Evolutionary conservation across 1,284 basidiomycete species (phyloP).

Genomic region (Moesziomyces parantarcticus): DNA sequence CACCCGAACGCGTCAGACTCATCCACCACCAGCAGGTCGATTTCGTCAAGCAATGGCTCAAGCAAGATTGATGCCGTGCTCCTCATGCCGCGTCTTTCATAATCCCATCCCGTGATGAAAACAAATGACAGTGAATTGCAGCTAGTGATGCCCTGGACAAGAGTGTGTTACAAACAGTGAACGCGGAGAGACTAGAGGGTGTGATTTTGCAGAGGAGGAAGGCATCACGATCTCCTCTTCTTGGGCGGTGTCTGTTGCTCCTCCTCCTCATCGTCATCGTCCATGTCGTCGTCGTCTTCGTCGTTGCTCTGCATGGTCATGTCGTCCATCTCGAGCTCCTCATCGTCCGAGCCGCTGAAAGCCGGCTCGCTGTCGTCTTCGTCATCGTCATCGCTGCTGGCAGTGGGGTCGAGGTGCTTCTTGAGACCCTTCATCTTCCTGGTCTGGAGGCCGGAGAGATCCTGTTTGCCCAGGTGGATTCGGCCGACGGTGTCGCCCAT

Average conservation of each 20-base stretch:
- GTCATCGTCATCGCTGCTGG: slow-evolving; percentile 50
- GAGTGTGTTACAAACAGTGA: background rate
- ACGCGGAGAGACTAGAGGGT: slow-evolving; percentile 4
- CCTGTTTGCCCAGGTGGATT: slow-evolving; percentile 90
- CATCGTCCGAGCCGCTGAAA: slow-evolving; percentile 30
- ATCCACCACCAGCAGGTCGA: slow-evolving; percentile 83
- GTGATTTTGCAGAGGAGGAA: no score
- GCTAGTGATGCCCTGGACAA: background rate
- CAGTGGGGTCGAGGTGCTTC: slow-evolving; percentile 55
- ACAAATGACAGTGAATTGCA: background rate
- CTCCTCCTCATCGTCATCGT: slow-evolving; percentile 25
- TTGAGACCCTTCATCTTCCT: slow-evolving; percentile 92
- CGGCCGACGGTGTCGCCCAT: slow-evolving; percentile 95
- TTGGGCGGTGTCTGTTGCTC: slow-evolving; percentile 31
- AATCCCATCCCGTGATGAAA: background rate
- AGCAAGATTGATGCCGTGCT: slow-evolving; percentile 69
- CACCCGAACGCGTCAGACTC: slow-evolving; percentile 81
- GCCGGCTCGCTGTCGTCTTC: slow-evolving; percentile 23
- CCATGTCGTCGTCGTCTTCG: slow-evolving; percentile 32
- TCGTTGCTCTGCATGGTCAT: slow-evolving; percentile 41
- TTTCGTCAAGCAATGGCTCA: slow-evolving; percentile 86
- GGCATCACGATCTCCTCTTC: slow-evolving; percentile 32
- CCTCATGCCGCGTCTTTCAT: background rate
- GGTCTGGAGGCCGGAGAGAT: slow-evolving; percentile 84
- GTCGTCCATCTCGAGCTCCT: slow-evolving; percentile 48